Evolutionary conservation across 140 eudicot species (phyloP).

Genomic region (Ambrosia hybrid): DNA sequence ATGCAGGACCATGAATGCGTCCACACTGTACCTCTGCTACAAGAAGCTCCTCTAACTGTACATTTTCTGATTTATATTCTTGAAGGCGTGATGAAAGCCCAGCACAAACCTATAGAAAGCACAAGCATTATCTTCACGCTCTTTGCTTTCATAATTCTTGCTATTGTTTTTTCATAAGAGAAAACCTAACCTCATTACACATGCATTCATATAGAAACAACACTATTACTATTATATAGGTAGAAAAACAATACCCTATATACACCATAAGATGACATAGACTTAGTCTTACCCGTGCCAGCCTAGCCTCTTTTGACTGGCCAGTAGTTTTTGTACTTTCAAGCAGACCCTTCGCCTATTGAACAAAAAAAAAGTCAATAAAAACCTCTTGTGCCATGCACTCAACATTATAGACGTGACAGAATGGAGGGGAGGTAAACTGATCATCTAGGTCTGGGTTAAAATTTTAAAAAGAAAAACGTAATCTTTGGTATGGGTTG

Average conservation of each 20-base stretch:
- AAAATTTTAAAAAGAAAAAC: not conserved
- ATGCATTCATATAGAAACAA: conserved; percentile 9
- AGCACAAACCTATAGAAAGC: conserved; percentile 84
- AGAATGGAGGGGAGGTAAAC: not conserved
- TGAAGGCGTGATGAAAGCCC: conserved; percentile 99
- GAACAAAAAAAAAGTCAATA: conserved; percentile 33
- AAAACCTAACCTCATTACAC: conserved; percentile 9
- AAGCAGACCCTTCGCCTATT: conserved; percentile 97
- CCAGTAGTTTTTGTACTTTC: conserved; percentile 83
- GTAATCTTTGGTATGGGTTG: conserved; percentile 6
- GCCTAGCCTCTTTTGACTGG: conserved; percentile 95
- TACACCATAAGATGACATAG: conserved; percentile 14
- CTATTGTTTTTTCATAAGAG: conserved; percentile 9
- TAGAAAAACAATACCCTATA: conserved; percentile 17
- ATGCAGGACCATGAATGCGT: conserved; percentile 17
- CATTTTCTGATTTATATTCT: conserved; percentile 96
- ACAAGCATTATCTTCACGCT: conserved; percentile 21
- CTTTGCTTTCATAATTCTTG: conserved; percentile 8
- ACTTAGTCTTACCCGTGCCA: conserved; percentile 83
- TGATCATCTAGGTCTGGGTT: not conserved
- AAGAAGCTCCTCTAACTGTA: conserved; percentile 96
- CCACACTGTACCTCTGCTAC: conserved; percentile 69
- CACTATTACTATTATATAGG: conserved; percentile 20
- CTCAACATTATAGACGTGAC: conserved; percentile 13
- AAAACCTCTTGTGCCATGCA: conserved; percentile 27